Conservation (phyloP, 176 grass and related monocot species). For the Echinochloa phyllopogon region DNA sequence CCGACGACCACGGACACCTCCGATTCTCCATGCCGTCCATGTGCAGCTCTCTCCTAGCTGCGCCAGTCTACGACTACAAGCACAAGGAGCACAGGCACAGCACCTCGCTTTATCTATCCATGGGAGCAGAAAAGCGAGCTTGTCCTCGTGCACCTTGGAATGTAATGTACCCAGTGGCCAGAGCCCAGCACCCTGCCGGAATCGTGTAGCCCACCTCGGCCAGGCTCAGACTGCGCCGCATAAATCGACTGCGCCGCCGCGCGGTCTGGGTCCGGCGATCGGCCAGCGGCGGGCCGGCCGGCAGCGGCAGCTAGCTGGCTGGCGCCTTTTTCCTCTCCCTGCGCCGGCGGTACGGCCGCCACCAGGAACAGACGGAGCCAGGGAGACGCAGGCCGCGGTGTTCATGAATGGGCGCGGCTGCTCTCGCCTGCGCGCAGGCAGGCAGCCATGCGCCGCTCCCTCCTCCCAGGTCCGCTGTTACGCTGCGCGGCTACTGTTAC, state of each 20-base stretch:
- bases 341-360: background rate
- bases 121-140: background rate
- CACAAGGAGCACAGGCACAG: too few relatives aligned
- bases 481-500: too few relatives aligned
- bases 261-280: too few relatives aligned
- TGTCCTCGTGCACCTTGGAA: background rate
- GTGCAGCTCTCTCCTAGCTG: background rate
- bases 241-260: background rate
- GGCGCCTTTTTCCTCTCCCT: constrained; percentile 1
- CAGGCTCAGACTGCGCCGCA: background rate
- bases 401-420: too few relatives aligned
- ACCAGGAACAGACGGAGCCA: background rate
- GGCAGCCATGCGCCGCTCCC: too few relatives aligned
- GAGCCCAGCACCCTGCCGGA: background rate
- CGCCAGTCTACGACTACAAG: too few relatives aligned
- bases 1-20: background rate
- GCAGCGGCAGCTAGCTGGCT: background rate
- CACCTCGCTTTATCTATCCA: too few relatives aligned
- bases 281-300: background rate
- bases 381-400: background rate
- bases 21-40: background rate
- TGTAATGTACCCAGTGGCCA: background rate
- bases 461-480: too few relatives aligned
- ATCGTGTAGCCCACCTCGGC: background rate
- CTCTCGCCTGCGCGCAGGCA: too few relatives aligned